Base-by-base conservation (phyloP, 2,329 filamentous ascomycete species). In the Aspergillus ustus region DNA sequence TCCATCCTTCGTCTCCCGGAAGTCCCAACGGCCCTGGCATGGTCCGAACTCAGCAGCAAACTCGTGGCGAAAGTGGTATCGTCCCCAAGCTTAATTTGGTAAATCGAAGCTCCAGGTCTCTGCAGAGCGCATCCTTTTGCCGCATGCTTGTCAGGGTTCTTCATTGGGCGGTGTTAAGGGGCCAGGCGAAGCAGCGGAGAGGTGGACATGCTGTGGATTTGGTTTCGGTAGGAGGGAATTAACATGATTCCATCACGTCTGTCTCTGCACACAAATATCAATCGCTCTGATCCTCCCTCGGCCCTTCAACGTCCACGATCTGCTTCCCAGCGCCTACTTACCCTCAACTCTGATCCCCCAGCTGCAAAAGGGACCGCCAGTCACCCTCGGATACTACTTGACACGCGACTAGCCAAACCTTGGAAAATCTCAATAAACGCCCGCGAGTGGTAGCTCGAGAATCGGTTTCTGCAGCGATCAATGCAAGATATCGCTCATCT, bases 61-160 rank as follows among this genome's bases (percentile, higher is more conserved):
- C 69, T 74, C 71, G 70, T 75, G 73, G 72, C 66, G 62, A 70
- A 62, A 63, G 63, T 65, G 63, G 66, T 67, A 66, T 64, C 40
- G 52, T 43, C 60, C 57, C 61, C 65, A 66, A 67, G 63, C 66
- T 67, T 68, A 64, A 69, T 65, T 63, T 61, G 67, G 64, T 62
- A 63, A 67, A 59, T 63, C 57, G 65, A 65, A 63, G 59, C 60
- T 62, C 62, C 62, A 67, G 61, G 67, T 57, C 55, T 69, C 63
- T 72, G 69, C 69, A 73, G 66, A 71, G 60, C 54, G 63, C 45
- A 50, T 50, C 63, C 13, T 62, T 66, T 61, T 67, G 67, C 65
- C 62, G 68, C 68, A 70, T 63, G 51, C 54, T 59, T 60, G 61
- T 64, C 64, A 68, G 67, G 68, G 62, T 69, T 62, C 58, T 61